These are phyloP conservation scores for Trichomonas tenax DNA, from an alignment of 208 protist species.

Conservation along the genomic window DNA sequence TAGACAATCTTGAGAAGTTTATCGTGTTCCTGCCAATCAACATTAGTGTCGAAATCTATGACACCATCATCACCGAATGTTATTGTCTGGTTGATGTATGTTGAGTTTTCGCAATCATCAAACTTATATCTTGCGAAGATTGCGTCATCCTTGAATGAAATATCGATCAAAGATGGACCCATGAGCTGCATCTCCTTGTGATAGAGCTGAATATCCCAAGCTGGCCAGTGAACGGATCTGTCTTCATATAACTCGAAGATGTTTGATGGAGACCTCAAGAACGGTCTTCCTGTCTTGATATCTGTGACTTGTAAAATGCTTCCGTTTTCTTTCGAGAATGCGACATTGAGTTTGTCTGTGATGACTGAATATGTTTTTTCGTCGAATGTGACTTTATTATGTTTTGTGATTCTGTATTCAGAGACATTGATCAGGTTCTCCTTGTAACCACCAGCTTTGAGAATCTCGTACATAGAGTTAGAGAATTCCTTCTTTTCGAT, in stretches of 20 bases:
- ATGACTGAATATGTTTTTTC: not conserved
- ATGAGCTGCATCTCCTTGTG: not conserved
- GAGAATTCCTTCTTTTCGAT: not conserved
- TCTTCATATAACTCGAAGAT: constrained; percentile 9
- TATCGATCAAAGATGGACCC: not conserved
- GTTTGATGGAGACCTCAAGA: not conserved
- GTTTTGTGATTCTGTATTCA: no score
- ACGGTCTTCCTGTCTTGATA: not conserved
- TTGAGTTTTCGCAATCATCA: not conserved
- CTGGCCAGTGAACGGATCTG: not conserved
- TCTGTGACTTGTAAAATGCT: not conserved
- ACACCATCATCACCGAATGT: not conserved
- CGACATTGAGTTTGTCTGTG: not conserved
- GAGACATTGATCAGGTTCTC: not conserved
- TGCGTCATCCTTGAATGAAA: not conserved
- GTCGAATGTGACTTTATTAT: not conserved
- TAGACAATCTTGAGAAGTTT: not conserved
- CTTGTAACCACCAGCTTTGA: not conserved
- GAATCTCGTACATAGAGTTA: not conserved
- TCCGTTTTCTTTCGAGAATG: not conserved
- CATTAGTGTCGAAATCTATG: not conserved
- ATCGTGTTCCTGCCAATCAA: not conserved
- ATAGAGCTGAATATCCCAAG: not conserved
- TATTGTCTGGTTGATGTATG: not conserved
- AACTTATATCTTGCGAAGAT: not conserved